Conservation (phyloP, 176 grass and related monocot species). For the Avena eriantha region DNA sequence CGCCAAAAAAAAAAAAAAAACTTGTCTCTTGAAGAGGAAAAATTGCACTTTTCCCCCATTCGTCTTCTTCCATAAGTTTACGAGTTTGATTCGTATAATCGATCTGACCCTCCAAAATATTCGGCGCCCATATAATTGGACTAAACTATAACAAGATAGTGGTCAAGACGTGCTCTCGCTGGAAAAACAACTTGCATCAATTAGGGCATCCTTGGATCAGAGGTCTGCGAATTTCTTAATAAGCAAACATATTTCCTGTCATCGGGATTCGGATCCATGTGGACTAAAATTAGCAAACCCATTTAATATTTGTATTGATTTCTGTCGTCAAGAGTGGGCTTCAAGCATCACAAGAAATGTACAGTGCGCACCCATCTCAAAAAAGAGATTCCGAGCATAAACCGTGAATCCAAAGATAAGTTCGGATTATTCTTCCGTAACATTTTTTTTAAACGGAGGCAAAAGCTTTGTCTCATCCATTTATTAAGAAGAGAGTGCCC, state of each 20-base stretch:
- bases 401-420: neutral
- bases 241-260: too few species aligned
- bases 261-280: too few species aligned
- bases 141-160: constrained; percentile 5
- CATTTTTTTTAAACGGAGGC: too few species aligned
- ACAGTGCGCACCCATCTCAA: neutral
- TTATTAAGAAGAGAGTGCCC: too few species aligned
- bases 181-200: neutral
- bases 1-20: too few species aligned
- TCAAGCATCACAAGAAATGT: neutral
- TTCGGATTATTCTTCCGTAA: neutral
- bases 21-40: neutral
- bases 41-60: neutral
- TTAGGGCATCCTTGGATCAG: neutral
- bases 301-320: too few species aligned
- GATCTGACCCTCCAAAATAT: neutral
- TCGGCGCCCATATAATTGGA: neutral
- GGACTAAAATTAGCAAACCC: too few species aligned
- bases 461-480: too few species aligned
- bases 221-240: too few species aligned
- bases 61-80: neutral
- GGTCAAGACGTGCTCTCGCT: constrained; percentile 1
- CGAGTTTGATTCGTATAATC: neutral
- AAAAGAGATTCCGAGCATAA: neutral
- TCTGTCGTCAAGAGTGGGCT: neutral